Base-by-base conservation (phyloP, 2,329 filamentous ascomycete species). In the Fusarium sublunatum region DNA sequence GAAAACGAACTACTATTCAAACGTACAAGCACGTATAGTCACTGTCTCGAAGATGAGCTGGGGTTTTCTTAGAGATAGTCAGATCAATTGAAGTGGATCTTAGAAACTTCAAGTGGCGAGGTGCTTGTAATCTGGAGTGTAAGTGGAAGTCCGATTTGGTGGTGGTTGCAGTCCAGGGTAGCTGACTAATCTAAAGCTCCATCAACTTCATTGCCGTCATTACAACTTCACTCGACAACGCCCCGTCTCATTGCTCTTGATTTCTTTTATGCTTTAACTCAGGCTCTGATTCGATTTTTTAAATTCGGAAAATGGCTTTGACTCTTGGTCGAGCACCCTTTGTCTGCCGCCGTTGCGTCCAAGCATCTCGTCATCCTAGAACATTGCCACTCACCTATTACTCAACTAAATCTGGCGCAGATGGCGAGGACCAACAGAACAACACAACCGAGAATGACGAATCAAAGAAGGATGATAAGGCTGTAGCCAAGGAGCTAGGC, bases 401-500 rank as follows among this genome's bases (percentile, higher is more conserved):
- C 45, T 67, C 68, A 46, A 61, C 69, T 9, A 65, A 65, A 40
- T 42, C 47, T 34, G 38, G 45, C 15, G 35, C 48, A 13, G 44
- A 65, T 25, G 40, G 53, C 11, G 25, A 58, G 25, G 10, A 34
- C 6, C 29, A 50, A 15, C 45, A 42, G 12, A 43, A 59, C 9
- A 44, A 44, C 2, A 32, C 42, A 5, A 11, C 22, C 5, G 39
- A 56, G n/a, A 44, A 54, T 11, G 29, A 38, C 7, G 24, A 61
- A 4, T 1, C 2, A 51, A 28, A 38, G 11, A 19, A 3, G 13
- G 12, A 40, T 49, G 13, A 26, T 7, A 3, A 13, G 1, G 9
- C 4, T 2, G 12, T 46, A 3, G 25, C 26, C 7, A 70, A 62
- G 10, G 72, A 75, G 41, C 61, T 56, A 4, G 82, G 83, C 1